phyloP scores from a whole-genome alignment of 2,329 filamentous ascomycete species.

The Akanthomyces lecanii region DNA sequence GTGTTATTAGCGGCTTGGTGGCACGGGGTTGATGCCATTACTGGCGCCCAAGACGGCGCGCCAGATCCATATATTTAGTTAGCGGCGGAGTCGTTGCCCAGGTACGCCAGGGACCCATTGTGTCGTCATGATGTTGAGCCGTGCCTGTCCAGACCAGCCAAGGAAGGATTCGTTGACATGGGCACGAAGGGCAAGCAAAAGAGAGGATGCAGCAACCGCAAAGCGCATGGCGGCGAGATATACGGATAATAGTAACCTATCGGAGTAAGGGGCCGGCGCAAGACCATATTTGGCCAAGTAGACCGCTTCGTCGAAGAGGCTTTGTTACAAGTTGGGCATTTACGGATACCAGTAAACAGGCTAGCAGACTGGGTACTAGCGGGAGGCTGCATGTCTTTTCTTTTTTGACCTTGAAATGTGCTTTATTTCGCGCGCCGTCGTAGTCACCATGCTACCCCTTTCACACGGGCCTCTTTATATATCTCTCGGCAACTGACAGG shows the following conservation, averaged over 20 bases:
- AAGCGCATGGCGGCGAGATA: no score
- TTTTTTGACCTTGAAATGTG: background rate
- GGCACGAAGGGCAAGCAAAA: no score
- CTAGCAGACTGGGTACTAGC: background rate
- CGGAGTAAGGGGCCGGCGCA: no score
- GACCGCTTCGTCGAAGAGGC: no score
- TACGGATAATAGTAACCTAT: no score
- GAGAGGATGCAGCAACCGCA: no score
- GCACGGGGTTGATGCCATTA: no score
- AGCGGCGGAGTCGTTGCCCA: background rate
- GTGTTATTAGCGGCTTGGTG: background rate
- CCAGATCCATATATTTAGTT: background rate
- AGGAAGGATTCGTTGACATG: no score
- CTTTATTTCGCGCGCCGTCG: background rate
- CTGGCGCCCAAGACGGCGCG: background rate
- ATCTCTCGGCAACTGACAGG: background rate
- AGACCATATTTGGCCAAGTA: no score
- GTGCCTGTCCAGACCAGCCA: no score
- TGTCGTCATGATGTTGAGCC: background rate
- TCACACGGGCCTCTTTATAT: background rate
- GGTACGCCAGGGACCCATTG: background rate
- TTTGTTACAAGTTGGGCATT: no score
- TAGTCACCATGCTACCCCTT: background rate
- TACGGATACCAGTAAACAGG: no score
- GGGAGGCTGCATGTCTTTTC: background rate